Conservation (phyloP, 2,329 filamentous ascomycete genomes). For the Septoria petroselini region DNA sequence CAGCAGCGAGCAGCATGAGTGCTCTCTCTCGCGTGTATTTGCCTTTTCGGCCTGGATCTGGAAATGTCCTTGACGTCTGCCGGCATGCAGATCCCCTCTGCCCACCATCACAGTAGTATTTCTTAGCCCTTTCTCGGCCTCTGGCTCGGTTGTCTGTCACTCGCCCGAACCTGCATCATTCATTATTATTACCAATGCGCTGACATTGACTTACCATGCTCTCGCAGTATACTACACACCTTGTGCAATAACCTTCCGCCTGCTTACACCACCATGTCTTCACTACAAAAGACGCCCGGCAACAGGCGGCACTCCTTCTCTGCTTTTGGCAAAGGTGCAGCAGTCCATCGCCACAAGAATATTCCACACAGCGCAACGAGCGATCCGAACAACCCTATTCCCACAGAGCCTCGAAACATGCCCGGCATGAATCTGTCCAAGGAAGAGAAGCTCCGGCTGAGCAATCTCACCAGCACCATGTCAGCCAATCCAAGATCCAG, state of each 20-base stretch:
- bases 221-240: conserved; percentile 2
- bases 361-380: conserved; percentile 46
- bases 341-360: conserved; percentile 35
- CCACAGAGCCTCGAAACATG: conserved; percentile 41
- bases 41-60: no score
- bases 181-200: conserved; percentile 15
- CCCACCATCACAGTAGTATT: not conserved
- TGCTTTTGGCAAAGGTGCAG: conserved; percentile 25
- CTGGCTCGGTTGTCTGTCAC: not conserved
- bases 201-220: conserved; percentile 8
- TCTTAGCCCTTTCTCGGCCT: conserved; percentile 1
- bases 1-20: no score
- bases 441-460: conserved; percentile 27
- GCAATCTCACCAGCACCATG: conserved; percentile 27
- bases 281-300: conserved; percentile 16
- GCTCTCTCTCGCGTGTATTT: no score
- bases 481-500: conserved; percentile 31
- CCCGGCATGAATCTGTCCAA: conserved; percentile 21
- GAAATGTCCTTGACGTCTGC: no score
- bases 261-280: conserved; percentile 21
- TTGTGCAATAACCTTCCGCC: not conserved
- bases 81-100: no score
- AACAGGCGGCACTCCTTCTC: conserved; percentile 35
- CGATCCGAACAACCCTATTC: conserved; percentile 48
- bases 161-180: not conserved